Conservation (phyloP, 176 grass and related monocot species). For the Hyparrhenia diplandra region DNA sequence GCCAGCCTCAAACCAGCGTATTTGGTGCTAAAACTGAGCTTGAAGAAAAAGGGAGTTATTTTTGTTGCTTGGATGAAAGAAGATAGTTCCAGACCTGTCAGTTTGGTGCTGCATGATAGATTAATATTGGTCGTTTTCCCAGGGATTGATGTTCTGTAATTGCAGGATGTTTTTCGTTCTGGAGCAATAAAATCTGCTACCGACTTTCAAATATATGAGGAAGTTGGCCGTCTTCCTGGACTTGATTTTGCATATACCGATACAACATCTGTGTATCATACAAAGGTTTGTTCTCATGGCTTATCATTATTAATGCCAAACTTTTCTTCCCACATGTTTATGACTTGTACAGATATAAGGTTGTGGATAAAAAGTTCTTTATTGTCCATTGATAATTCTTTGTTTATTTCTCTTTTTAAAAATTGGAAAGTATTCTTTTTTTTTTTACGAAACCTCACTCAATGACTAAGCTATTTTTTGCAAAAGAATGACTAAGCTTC, state of each 20-base stretch:
- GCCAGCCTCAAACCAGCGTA: neutral
- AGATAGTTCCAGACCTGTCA: neutral
- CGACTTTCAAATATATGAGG: slow-evolving; percentile 95
- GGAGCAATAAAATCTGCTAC: slow-evolving; percentile 97
- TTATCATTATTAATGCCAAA: slow-evolving; percentile 10
- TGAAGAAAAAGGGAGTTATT: neutral
- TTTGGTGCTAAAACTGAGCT: slow-evolving; percentile 1
- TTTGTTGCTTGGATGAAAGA: slow-evolving; percentile 4
- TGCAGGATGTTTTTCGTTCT: slow-evolving; percentile 83
- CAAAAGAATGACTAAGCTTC: neutral
- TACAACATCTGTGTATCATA: slow-evolving; percentile 93
- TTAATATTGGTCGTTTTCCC: neutral
- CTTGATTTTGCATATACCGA: slow-evolving; percentile 98
- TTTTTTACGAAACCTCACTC: neutral
- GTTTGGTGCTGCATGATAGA: neutral
- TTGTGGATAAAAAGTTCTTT: neutral
- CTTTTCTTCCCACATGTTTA: neutral
- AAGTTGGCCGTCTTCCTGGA: slow-evolving; percentile 85
- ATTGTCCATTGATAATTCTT: neutral
- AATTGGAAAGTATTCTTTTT: neutral
- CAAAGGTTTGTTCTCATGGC: slow-evolving; percentile 61
- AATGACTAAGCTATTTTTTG: neutral
- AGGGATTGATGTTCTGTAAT: slow-evolving; percentile 15
- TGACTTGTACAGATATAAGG: neutral
- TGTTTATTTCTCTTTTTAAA: neutral